These are phyloP conservation scores for Castanea crenata DNA, from an alignment of 306 rosid species.

Conservation along the genomic window DNA sequence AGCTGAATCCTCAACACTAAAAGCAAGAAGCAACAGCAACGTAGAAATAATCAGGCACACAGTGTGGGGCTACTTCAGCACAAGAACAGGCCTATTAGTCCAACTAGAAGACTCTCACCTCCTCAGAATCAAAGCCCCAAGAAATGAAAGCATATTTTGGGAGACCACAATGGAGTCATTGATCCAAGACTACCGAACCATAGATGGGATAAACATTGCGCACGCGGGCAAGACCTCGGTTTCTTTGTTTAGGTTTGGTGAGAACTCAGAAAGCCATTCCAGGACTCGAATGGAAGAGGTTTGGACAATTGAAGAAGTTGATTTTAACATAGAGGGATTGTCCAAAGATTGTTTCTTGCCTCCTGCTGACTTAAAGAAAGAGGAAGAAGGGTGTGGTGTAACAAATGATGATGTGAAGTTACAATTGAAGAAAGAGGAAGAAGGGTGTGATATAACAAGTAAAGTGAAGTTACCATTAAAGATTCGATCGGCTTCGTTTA, in stretches of 20 bases:
- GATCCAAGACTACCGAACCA: conserved; percentile 58
- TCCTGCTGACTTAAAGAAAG: conserved; percentile 74
- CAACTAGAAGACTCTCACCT: conserved; percentile 83
- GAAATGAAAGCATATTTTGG: conserved; percentile 57
- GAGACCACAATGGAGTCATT: conserved; percentile 85
- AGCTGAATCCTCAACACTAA: conserved; percentile 49
- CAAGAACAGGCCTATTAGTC: conserved; percentile 71
- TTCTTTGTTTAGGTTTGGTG: conserved; percentile 69
- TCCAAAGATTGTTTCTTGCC: conserved; percentile 82
- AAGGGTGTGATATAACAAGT: conserved; percentile 8
- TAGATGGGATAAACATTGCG: conserved; percentile 75
- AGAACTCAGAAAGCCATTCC: conserved; percentile 49
- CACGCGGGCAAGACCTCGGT: conserved; percentile 68
- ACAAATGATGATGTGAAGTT: conserved; percentile 27
- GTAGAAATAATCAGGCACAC: conserved; percentile 83
- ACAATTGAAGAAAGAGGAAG: conserved; percentile 65
- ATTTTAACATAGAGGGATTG: conserved; percentile 75
- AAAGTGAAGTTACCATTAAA: conserved; percentile 48
- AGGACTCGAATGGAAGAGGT: conserved; percentile 83
- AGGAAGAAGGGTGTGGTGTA: conserved; percentile 33
- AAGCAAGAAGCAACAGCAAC: conserved; percentile 70
- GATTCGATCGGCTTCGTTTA: conserved; percentile 60
- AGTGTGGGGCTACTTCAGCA: conserved; percentile 92
- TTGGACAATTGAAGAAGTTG: conserved; percentile 88
- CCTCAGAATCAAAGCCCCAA: conserved; percentile 59